Conservation (phyloP, 192 early-diverging fungal genomes). For the Cladochytrium replicatum region DNA sequence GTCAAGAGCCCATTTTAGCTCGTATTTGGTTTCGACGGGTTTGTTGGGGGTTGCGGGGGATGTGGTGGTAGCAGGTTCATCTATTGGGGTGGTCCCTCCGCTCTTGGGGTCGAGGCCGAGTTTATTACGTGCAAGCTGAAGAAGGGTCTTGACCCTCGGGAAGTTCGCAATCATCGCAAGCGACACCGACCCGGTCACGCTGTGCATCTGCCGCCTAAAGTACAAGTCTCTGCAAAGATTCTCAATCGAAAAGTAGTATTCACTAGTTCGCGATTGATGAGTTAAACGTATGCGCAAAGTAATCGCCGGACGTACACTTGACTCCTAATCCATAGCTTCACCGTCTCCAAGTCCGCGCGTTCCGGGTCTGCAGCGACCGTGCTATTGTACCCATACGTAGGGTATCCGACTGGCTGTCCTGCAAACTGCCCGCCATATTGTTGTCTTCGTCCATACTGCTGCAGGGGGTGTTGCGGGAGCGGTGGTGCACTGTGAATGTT, state of each 20-base stretch:
- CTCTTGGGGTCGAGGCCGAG: neutral
- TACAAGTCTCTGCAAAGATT: conserved; percentile 95
- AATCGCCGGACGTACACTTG: conserved; percentile 23
- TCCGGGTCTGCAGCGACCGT: conserved; percentile 13
- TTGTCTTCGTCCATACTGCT: no score
- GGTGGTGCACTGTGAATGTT: no score
- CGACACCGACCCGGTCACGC: conserved; percentile 67
- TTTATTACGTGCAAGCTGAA: neutral
- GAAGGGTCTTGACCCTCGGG: conserved; percentile 73
- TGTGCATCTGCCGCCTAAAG: conserved; percentile 87
- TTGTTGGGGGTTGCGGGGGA: conserved; percentile 1
- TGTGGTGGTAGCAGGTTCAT: neutral
- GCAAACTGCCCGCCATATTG: no score
- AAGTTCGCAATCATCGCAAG: conserved; percentile 72
- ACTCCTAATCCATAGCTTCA: conserved; percentile 29
- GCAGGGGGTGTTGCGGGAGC: no score
- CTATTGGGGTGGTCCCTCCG: neutral
- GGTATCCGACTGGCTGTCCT: no score
- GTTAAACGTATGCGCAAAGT: no score
- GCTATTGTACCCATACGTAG: no score
- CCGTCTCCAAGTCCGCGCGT: conserved; percentile 25
- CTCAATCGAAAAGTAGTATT: conserved; percentile 96
- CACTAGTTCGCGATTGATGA: no score
- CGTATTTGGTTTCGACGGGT: conserved; percentile 8
- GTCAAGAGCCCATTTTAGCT: conserved; percentile 13